Conservation (phyloP, 2,329 filamentous ascomycete genomes). For the Penicillium sp. region DNA sequence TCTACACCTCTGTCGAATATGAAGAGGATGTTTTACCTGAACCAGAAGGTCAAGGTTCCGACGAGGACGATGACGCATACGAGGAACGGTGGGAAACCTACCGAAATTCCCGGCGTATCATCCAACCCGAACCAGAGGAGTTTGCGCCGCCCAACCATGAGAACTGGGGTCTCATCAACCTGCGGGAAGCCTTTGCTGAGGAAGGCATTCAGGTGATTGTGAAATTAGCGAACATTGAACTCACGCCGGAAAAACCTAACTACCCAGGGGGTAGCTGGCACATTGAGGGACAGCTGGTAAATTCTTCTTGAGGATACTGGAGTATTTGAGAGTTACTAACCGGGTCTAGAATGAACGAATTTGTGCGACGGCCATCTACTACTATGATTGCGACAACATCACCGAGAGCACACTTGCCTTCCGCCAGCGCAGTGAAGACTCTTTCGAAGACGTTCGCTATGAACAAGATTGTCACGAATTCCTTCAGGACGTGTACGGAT, state of each 20-base stretch:
- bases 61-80: conserved; percentile 9
- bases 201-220: conserved; percentile 39
- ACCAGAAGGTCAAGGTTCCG: conserved; percentile 1
- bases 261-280: conserved; percentile 25
- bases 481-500: conserved; percentile 19
- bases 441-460: conserved; percentile 34
- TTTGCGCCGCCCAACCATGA: conserved; percentile 4
- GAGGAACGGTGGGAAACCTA: conserved; percentile 4
- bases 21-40: conserved; percentile 11
- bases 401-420: conserved; percentile 58
- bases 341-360: conserved; percentile 63
- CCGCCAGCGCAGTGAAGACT: conserved; percentile 42
- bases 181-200: conserved; percentile 36
- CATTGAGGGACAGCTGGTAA: conserved; percentile 26
- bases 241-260: conserved; percentile 20
- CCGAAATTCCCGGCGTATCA: conserved; percentile 10
- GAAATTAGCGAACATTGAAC: conserved; percentile 26
- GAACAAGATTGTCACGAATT: conserved; percentile 16
- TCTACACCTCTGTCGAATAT: conserved; percentile 17
- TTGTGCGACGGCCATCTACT: conserved; percentile 66
- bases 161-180: conserved; percentile 13
- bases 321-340: conserved; percentile 46
- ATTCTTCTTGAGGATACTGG: conserved; percentile 30
- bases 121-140: conserved; percentile 22
- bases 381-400: conserved; percentile 66